Conservation (phyloP, 2,329 filamentous ascomycete genomes). For the Arthrobotrys entomopaga region DNA sequence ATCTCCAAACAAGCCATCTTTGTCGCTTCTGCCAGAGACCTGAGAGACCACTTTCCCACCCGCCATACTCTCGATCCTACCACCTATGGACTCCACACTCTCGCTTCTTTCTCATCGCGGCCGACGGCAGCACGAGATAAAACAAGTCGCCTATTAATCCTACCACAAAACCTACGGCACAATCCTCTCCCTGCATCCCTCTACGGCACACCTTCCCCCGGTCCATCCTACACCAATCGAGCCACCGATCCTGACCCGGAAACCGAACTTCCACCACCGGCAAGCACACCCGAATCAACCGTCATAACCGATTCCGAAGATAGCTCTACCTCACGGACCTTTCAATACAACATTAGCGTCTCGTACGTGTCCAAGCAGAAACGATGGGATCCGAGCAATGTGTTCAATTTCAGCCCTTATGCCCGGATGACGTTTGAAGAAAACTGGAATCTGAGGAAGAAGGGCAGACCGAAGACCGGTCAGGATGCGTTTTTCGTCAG, state of each 20-base stretch:
- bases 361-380: slow-evolving; percentile 79
- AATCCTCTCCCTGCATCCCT: slow-evolving; percentile 20
- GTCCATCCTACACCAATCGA: slow-evolving; percentile 49
- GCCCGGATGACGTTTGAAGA: slow-evolving; percentile 69
- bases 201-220: slow-evolving; percentile 38
- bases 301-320: slow-evolving; percentile 37
- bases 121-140: background rate
- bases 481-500: slow-evolving; percentile 97
- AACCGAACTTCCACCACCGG: slow-evolving; percentile 11
- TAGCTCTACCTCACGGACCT: slow-evolving; percentile 23
- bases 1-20: slow-evolving; percentile 41
- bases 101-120: slow-evolving; percentile 2
- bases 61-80: slow-evolving; percentile 39
- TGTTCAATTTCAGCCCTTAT: slow-evolving; percentile 76
- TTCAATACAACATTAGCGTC: slow-evolving; percentile 73
- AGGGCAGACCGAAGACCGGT: slow-evolving; percentile 78
- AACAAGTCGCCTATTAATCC: slow-evolving; percentile 6
- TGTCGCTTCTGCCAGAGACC: slow-evolving; percentile 38
- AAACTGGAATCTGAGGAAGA: slow-evolving; percentile 65
- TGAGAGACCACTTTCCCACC: slow-evolving; percentile 48
- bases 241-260: slow-evolving; percentile 40
- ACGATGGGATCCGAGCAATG: slow-evolving; percentile 74
- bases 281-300: slow-evolving; percentile 26
- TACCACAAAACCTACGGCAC: slow-evolving; percentile 33
- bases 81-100: slow-evolving; percentile 24